Base-by-base conservation (phyloP, 1,284 basidiomycete genomes). In the Cutaneotrichosporon daszewskae region DNA sequence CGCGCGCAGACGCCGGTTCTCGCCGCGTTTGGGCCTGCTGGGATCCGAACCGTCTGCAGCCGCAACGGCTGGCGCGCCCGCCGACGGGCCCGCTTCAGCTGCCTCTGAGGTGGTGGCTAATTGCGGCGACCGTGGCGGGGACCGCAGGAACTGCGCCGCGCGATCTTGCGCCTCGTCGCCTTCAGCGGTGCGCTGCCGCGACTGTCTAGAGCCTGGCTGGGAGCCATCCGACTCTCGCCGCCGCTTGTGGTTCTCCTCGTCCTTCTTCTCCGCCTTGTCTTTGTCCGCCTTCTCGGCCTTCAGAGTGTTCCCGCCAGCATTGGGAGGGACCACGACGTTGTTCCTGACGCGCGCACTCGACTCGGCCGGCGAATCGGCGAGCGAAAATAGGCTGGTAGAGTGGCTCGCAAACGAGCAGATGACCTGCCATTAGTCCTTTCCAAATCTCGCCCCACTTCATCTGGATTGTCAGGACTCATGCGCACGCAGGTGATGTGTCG, bases 311-410 rank as follows among this genome's bases (percentile, higher is more conserved):
- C 25, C 13, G 27, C 32, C 35, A 6, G 18, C n/a, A 23, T 46
- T 49, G 12, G 43, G 40, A 6, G 46, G 34, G 9, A 53, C 25
- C 4, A 53, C 26, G 6, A 43, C 38, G 13, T 24, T 18, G 16
- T 38, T 40, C 8, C 10, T 13, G 6, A n/a, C 27, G n/a, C 29
- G 27, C 28, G 32, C 40, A n/a, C 26, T 36, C n/a, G 34, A 40
- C 32, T 38, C 43, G 23, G 40, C 55, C 5, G 71, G 70, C n/a
- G 61, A 77, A 58, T 90, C 87, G 43, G 75, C 75, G 9, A 84
- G 84, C 1, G 85, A 88, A 62, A 83, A 92, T n/a, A 87, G 64
- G 51, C 87, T 84, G 9, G 87, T 80, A 2, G 78, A 84, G 68
- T 90, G 87, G 10, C 76, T 76, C 49, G 81, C 84, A 57, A 85